These are phyloP conservation scores for Apodospora peruviana DNA, from an alignment of 495 filamentous ascomycete genomes.

Conservation along the genomic window DNA sequence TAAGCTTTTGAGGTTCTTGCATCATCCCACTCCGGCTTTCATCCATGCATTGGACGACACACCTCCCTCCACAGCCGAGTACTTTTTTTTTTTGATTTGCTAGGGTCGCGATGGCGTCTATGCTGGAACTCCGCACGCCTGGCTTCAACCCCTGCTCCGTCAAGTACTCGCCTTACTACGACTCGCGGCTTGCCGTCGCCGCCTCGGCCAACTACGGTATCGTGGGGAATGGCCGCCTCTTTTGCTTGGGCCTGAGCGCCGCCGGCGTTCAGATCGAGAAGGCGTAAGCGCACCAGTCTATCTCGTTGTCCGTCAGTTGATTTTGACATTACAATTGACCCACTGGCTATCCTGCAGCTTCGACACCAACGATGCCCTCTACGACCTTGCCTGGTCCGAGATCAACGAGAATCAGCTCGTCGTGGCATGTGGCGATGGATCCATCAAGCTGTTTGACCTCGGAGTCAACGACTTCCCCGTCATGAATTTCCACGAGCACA, in stretches of 20 bases:
- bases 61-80: too few species aligned
- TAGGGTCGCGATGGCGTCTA: slow-evolving; percentile 51
- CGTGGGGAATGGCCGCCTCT: slow-evolving; percentile 89
- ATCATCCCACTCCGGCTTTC: not conserved
- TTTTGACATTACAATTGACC: too few species aligned
- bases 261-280: slow-evolving; percentile 79
- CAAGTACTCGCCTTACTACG: slow-evolving; percentile 97
- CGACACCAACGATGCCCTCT: slow-evolving; percentile 95
- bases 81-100: too few species aligned
- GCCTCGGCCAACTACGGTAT: slow-evolving; percentile 90
- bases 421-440: slow-evolving; percentile 82
- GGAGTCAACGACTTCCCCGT: slow-evolving; percentile 73
- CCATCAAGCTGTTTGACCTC: slow-evolving; percentile 89
- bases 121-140: slow-evolving; percentile 90
- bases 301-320: not conserved
- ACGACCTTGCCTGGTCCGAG: slow-evolving; percentile 91
- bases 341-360: slow-evolving; percentile 38
- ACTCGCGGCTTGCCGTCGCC: slow-evolving; percentile 83
- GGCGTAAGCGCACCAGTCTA: slow-evolving; percentile 24
- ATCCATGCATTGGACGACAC: too few species aligned
- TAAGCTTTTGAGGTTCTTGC: not conserved
- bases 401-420: slow-evolving; percentile 89
- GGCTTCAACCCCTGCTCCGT: slow-evolving; percentile 93
- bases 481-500: slow-evolving; percentile 85
- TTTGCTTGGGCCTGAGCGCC: slow-evolving; percentile 70